phyloP scores from a whole-genome alignment of 2,329 filamentous ascomycete species.

The Trichoderma harzianum region DNA sequence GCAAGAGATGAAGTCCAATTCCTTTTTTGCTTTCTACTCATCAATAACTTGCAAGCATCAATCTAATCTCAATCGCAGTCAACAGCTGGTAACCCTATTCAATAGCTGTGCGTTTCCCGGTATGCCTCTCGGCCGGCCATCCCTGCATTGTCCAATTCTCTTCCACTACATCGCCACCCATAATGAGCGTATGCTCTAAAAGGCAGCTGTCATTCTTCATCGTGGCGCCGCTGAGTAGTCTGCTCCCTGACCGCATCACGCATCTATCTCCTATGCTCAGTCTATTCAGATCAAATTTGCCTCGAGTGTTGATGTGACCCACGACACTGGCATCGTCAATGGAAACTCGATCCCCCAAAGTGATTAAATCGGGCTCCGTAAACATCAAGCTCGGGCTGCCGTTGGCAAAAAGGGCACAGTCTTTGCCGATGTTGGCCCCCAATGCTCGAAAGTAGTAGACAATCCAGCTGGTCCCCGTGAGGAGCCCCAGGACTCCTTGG shows the following conservation, averaged over 20 bases:
- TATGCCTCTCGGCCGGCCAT: conserved; percentile 42
- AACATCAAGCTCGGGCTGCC: conserved; percentile 51
- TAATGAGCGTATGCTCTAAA: conserved; percentile 55
- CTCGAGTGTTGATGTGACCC: conserved; percentile 54
- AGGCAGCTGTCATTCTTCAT: conserved; percentile 53
- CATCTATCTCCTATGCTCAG: conserved; percentile 49
- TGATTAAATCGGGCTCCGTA: conserved; percentile 56
- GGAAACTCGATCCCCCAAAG: conserved; percentile 49
- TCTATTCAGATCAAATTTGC: conserved; percentile 53
- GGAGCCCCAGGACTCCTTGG: conserved; percentile 48
- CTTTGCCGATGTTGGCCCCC: conserved; percentile 51
- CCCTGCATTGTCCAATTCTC: conserved; percentile 50
- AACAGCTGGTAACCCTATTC: not conserved
- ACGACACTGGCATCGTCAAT: conserved; percentile 56
- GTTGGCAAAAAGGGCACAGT: conserved; percentile 54
- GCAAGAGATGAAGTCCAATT: not conserved
- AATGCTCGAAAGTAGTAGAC: conserved; percentile 52
- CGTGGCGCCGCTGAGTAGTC: conserved; percentile 50
- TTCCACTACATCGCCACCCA: conserved; percentile 54
- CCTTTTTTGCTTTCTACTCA: not conserved
- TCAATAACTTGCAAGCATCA: not conserved
- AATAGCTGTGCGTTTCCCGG: not conserved
- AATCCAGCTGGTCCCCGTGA: conserved; percentile 52
- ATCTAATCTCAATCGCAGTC: not conserved
- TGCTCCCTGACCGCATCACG: conserved; percentile 49